These are phyloP conservation scores for Cyberlindnera maclurae DNA, from an alignment of 805 yeast species.

Conservation along the genomic window DNA sequence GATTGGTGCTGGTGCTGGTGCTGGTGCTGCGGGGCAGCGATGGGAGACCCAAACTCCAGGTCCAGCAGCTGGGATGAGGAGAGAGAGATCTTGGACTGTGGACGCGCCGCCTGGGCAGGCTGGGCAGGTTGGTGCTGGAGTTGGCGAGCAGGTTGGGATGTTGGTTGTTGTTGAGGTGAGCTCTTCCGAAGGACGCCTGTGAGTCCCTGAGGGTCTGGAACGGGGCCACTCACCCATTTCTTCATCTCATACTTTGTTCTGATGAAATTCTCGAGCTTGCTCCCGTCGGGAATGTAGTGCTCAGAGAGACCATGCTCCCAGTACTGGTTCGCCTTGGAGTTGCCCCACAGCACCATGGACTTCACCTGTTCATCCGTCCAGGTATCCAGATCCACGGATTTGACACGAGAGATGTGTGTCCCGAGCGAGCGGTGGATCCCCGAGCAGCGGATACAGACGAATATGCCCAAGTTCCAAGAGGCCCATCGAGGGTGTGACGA, in stretches of 20 bases:
- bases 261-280: conserved; percentile 83
- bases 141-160: conserved; percentile 5
- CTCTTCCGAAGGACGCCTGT: neutral
- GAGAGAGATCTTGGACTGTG: neutral
- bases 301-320: conserved; percentile 82
- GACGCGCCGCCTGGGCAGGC: conserved; percentile 3
- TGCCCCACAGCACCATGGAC: conserved; percentile 83
- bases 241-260: conserved; percentile 87
- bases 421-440: conserved; percentile 96
- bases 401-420: conserved; percentile 88
- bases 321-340: conserved; percentile 62
- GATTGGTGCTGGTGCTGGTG: conserved; percentile 4
- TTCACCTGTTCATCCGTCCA: conserved; percentile 93
- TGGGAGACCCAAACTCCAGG: conserved; percentile 25
- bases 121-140: conserved; percentile 7
- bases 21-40: conserved; percentile 7
- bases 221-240: conserved; percentile 67
- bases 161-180: conserved; percentile 12
- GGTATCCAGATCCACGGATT: conserved; percentile 89
- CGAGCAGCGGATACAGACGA: conserved; percentile 89
- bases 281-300: conserved; percentile 68
- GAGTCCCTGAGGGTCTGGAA: conserved; percentile 49
- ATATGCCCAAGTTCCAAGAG: conserved; percentile 90
- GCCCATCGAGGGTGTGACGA: conserved; percentile 96
- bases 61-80: conserved; percentile 19